Evolutionary conservation across 495 filamentous ascomycete species (phyloP).

Genomic region (Acidiella bohemica): DNA sequence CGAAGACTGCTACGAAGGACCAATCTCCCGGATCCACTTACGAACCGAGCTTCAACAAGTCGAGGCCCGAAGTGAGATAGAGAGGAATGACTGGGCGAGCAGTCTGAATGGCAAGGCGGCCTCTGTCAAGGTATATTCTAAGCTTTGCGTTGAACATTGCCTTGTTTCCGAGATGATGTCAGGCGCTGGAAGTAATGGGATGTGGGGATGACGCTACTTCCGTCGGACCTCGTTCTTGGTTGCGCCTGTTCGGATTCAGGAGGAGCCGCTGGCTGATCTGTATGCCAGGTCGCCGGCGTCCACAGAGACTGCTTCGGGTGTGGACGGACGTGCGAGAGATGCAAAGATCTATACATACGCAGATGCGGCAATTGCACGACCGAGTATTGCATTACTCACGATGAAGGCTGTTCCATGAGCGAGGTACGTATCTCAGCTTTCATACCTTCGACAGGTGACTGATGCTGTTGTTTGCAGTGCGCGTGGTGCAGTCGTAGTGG

Average conservation of each 20-base stretch:
- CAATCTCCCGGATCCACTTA: constrained; percentile 20
- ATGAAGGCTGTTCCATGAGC: constrained; percentile 63
- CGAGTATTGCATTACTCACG: constrained; percentile 72
- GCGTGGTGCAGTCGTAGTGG: constrained; percentile 2
- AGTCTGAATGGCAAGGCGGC: neutral
- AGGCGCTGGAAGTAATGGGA: constrained; percentile 33
- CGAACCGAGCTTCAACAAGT: constrained; percentile 24
- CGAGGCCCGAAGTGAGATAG: constrained; percentile 22
- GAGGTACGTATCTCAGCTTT: constrained; percentile 38
- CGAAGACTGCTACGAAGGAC: constrained; percentile 48
- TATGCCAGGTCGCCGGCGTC: constrained; percentile 34
- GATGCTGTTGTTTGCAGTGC: neutral
- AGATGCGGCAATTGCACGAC: constrained; percentile 58
- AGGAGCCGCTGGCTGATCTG: neutral
- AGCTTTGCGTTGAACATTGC: constrained; percentile 38
- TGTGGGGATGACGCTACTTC: constrained; percentile 34
- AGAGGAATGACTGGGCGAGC: constrained; percentile 18
- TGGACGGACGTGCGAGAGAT: constrained; percentile 64
- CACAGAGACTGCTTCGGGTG: constrained; percentile 79
- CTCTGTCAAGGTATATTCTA: constrained; percentile 42
- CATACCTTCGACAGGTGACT: neutral
- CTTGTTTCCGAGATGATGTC: constrained; percentile 35
- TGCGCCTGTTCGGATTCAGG: too few relatives aligned
- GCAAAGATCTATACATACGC: constrained; percentile 54
- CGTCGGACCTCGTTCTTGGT: too few relatives aligned